Evolutionary conservation across 2,329 filamentous ascomycete genomes (phyloP).

Genomic region (Colletotrichum chlorophyti): DNA sequence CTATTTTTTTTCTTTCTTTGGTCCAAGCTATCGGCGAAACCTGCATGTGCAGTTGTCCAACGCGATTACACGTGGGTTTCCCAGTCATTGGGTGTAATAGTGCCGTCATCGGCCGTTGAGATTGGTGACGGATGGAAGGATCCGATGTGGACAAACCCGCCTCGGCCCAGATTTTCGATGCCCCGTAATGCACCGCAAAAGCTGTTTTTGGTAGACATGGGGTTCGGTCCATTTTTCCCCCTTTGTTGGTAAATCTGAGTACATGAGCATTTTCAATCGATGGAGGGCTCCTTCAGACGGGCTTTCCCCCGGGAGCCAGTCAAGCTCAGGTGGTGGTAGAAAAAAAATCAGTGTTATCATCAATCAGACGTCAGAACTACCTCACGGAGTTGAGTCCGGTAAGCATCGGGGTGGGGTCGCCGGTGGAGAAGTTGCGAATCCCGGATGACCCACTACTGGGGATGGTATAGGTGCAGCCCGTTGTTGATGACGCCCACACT

Average conservation of each 20-base stretch:
- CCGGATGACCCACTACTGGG: neutral
- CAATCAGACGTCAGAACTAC: constrained; percentile 9
- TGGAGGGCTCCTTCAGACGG: no score
- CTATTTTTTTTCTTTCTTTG: no score
- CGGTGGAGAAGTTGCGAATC: no score
- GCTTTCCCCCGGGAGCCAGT: no score
- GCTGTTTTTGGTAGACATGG: no score
- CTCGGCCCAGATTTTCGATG: no score
- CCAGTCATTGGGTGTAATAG: constrained; percentile 24
- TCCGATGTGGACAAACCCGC: no score
- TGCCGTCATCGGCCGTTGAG: constrained; percentile 13
- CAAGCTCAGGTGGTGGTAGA: no score
- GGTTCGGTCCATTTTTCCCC: no score
- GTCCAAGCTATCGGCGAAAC: neutral
- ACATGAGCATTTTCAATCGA: no score
- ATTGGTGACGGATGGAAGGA: neutral
- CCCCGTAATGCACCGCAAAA: no score
- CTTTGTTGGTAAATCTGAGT: no score
- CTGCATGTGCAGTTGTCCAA: neutral
- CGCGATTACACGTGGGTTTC: neutral
- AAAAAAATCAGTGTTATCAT: neutral
- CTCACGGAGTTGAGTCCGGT: constrained; percentile 16
- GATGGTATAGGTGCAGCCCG: neutral
- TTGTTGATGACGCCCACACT: constrained; percentile 21
- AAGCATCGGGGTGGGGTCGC: neutral